These are phyloP conservation scores for Hypoxylon sp. DNA, from an alignment of 2,329 filamentous ascomycete species.

Conservation along the genomic window DNA sequence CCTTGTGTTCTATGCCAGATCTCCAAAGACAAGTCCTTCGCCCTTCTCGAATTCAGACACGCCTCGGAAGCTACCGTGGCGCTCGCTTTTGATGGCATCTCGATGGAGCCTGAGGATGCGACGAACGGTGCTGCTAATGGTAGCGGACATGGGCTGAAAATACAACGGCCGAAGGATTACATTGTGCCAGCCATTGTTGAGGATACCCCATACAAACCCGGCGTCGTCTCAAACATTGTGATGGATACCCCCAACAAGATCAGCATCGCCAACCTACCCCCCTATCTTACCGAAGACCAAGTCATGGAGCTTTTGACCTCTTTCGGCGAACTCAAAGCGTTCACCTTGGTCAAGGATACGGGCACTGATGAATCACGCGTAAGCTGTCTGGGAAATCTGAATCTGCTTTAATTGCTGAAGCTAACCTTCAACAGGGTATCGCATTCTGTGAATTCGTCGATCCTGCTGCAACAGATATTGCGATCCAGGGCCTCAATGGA, in stretches of 20 bases:
- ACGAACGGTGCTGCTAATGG: slow-evolving; percentile 64
- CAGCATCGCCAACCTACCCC: slow-evolving; percentile 88
- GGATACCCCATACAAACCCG: slow-evolving; percentile 78
- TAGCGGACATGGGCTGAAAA: slow-evolving; percentile 71
- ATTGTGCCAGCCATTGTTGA: slow-evolving; percentile 87
- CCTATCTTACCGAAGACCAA: slow-evolving; percentile 90
- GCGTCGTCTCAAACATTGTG: slow-evolving; percentile 82
- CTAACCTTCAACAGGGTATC: slow-evolving; percentile 75
- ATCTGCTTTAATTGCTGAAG: not conserved
- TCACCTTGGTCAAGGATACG: slow-evolving; percentile 88
- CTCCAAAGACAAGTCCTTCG: slow-evolving; percentile 82
- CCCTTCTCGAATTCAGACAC: slow-evolving; percentile 90
- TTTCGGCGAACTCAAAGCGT: slow-evolving; percentile 93
- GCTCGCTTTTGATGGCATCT: slow-evolving; percentile 87
- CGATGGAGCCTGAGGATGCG: slow-evolving; percentile 81
- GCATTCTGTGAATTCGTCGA: slow-evolving; percentile 97
- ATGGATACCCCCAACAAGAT: slow-evolving; percentile 96
- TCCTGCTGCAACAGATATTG: slow-evolving; percentile 80
- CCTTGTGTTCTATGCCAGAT: slow-evolving; percentile 88
- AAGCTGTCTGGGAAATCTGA: slow-evolving; percentile 56
- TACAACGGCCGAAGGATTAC: slow-evolving; percentile 94
- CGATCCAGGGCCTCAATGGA: slow-evolving; percentile 89
- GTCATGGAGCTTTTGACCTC: slow-evolving; percentile 89
- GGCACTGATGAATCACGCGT: slow-evolving; percentile 89
- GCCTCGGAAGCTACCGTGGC: slow-evolving; percentile 91